These are phyloP conservation scores for Martiniozyma asiatica DNA, from an alignment of 1,139 yeast species.

Conservation along the genomic window DNA sequence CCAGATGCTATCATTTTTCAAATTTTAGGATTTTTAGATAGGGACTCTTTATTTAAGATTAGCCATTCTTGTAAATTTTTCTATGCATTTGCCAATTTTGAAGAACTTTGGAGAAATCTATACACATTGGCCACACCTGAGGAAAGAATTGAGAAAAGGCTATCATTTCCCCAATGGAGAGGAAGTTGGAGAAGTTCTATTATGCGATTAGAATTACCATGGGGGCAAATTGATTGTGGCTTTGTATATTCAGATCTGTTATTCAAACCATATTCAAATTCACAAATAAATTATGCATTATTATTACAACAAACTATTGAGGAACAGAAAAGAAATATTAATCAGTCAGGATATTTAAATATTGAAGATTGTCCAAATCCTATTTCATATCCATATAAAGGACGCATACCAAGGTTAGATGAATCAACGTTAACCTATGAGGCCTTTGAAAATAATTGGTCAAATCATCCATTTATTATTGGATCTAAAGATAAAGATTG, in stretches of 20 bases:
- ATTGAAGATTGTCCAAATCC: constrained; percentile 5
- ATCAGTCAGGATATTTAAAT: constrained; percentile 8
- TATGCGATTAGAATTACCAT: constrained; percentile 25
- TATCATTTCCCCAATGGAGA: constrained; percentile 34
- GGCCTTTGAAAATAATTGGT: constrained; percentile 34
- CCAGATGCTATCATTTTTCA: constrained; percentile 49
- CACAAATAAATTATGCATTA: constrained; percentile 48
- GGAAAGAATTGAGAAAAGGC: background rate
- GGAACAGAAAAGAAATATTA: constrained; percentile 28
- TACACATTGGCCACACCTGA: constrained; percentile 24
- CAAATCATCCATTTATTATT: constrained; percentile 57
- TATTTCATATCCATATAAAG: constrained; percentile 14
- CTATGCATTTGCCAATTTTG: constrained; percentile 62
- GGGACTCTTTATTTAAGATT: constrained; percentile 32
- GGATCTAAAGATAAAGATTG: constrained; percentile 20
- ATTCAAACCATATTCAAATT: constrained; percentile 70
- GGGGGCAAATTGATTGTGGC: constrained; percentile 25
- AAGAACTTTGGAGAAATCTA: constrained; percentile 65
- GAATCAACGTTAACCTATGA: constrained; percentile 31
- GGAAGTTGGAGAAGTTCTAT: constrained; percentile 73
- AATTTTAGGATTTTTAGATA: constrained; percentile 32
- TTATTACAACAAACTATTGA: constrained; percentile 36
- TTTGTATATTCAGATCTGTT: constrained; percentile 48
- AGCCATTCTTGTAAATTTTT: constrained; percentile 53
- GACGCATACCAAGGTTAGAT: constrained; percentile 33